Evolutionary conservation across 2,329 filamentous ascomycete species (phyloP).

Genomic region (Beauveria brongniartii): DNA sequence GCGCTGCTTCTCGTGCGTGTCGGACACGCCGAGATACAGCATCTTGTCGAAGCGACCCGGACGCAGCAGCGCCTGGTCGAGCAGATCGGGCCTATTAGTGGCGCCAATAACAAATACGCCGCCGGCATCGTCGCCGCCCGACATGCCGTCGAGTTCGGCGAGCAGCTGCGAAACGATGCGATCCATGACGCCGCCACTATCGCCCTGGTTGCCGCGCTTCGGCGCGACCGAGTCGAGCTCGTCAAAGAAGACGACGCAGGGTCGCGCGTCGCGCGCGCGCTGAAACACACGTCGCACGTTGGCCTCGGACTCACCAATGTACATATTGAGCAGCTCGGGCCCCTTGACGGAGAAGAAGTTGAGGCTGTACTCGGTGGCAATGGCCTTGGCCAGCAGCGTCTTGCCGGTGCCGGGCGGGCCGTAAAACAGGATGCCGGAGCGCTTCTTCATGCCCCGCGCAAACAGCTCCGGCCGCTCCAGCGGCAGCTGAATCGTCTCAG

Average conservation of each 20-base stretch:
- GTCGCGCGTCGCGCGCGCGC: slow-evolving; percentile 73
- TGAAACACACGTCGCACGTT: slow-evolving; percentile 88
- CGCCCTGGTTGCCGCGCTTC: slow-evolving; percentile 93
- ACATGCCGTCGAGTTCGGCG: slow-evolving; percentile 96
- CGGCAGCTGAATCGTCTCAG: slow-evolving; percentile 91
- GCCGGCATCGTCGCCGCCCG: slow-evolving; percentile 74
- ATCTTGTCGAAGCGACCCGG: slow-evolving; percentile 97
- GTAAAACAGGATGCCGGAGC: slow-evolving; percentile 87
- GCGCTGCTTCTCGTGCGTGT: slow-evolving; percentile 93
- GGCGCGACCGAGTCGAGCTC: slow-evolving; percentile 90
- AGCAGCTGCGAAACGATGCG: slow-evolving; percentile 91
- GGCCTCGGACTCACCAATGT: slow-evolving; percentile 88
- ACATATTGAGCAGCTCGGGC: slow-evolving; percentile 89
- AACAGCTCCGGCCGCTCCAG: slow-evolving; percentile 89
- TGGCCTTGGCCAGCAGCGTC: slow-evolving; percentile 85
- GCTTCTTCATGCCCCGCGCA: slow-evolving; percentile 96
- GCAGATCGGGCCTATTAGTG: slow-evolving; percentile 86
- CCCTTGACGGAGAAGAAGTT: slow-evolving; percentile 95
- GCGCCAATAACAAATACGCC: slow-evolving; percentile 96
- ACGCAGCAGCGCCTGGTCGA: slow-evolving; percentile 82
- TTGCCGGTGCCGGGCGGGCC: slow-evolving; percentile 88
- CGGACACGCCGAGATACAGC: slow-evolving; percentile 92
- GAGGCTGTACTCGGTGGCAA: slow-evolving; percentile 85
- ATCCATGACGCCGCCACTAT: slow-evolving; percentile 97
- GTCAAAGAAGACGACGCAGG: slow-evolving; percentile 90